These are phyloP conservation scores for Fusarium sp. DNA, from an alignment of 2,329 filamentous ascomycete genomes.

Conservation along the genomic window DNA sequence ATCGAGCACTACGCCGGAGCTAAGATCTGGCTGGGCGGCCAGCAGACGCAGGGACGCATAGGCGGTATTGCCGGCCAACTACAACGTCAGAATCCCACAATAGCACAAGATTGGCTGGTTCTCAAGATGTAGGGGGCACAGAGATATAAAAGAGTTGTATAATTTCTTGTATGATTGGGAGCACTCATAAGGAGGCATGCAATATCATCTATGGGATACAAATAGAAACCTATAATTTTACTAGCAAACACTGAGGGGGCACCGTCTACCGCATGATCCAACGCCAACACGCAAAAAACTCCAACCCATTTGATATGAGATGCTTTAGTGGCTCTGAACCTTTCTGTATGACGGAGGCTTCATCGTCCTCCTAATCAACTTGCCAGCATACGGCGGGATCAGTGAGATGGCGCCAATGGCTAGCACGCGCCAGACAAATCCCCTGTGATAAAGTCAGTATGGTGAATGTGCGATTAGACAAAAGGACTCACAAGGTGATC, in stretches of 20 bases:
- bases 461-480: background rate
- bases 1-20: constrained; percentile 81
- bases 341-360: constrained; percentile 96
- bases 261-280: constrained; percentile 36
- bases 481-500: constrained; percentile 69
- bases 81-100: constrained; percentile 56
- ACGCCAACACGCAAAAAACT: constrained; percentile 26
- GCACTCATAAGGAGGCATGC: constrained; percentile 21
- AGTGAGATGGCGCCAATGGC: constrained; percentile 85
- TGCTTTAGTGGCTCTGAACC: constrained; percentile 75
- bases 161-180: constrained; percentile 6
- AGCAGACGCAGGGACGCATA: constrained; percentile 80
- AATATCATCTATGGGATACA: constrained; percentile 22
- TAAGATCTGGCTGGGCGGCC: constrained; percentile 80
- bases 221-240: constrained; percentile 30
- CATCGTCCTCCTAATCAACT: constrained; percentile 85
- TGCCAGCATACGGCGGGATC: constrained; percentile 87
- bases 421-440: constrained; percentile 88
- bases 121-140: constrained; percentile 60
- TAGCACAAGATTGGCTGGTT: constrained; percentile 61
- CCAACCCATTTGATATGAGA: constrained; percentile 10
- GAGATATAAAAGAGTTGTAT: background rate
- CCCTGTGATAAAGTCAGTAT: constrained; percentile 59
- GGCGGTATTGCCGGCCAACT: constrained; percentile 75
- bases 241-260: constrained; percentile 15